Evolutionary conservation across 169 alveolate genomes (phyloP).

Genomic region (Cryptosporidium tyzzeri): DNA sequence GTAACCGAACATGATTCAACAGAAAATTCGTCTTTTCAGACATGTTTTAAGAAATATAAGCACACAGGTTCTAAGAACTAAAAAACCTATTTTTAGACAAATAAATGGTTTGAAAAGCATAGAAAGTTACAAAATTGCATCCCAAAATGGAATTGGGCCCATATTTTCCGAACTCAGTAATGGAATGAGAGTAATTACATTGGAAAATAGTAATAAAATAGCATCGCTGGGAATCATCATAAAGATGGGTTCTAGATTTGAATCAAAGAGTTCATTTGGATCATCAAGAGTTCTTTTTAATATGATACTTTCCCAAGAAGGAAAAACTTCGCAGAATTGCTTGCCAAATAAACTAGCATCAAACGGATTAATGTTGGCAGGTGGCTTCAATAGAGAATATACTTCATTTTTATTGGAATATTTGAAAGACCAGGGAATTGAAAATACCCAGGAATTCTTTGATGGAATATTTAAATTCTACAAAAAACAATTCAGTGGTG

Average conservation of each 20-base stretch:
- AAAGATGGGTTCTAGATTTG: conserved; percentile 46
- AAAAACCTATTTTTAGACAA: conserved; percentile 26
- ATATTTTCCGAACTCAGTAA: conserved; percentile 42
- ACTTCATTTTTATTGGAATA: conserved; percentile 37
- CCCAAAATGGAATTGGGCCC: neutral
- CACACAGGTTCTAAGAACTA: conserved; percentile 27
- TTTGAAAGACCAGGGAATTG: neutral
- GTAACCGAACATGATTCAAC: conserved; percentile 8
- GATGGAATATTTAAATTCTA: conserved; percentile 40
- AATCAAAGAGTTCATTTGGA: conserved; percentile 37
- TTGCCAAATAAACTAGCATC: conserved; percentile 14
- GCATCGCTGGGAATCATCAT: conserved; percentile 20
- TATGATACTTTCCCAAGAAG: conserved; percentile 17
- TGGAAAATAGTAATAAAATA: conserved; percentile 8
- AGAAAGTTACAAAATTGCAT: neutral
- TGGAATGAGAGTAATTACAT: conserved; percentile 44
- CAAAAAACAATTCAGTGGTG: neutral
- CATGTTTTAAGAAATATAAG: conserved; percentile 24
- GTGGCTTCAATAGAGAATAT: conserved; percentile 20
- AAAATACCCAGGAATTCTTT: neutral
- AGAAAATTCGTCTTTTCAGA: conserved; percentile 15
- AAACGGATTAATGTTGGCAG: conserved; percentile 23
- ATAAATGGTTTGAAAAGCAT: neutral
- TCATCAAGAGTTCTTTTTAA: conserved; percentile 28
- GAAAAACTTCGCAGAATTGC: neutral